phyloP scores from a whole-genome alignment of 495 filamentous ascomycete genomes.

The Aspergillus affinis region DNA sequence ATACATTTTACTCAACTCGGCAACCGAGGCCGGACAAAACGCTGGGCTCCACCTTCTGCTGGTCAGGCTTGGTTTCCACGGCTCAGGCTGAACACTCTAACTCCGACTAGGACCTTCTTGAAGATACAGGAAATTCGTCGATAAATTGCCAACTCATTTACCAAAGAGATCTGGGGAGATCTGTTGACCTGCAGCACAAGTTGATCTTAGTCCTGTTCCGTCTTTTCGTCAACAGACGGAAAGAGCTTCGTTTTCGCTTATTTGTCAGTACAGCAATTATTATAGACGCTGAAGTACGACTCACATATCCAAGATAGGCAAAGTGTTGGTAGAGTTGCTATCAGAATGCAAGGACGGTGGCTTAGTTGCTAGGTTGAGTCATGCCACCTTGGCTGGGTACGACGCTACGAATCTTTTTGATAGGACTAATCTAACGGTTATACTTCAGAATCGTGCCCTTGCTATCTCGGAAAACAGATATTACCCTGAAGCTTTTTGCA shows the following conservation, averaged over 20 bases:
- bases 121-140: neutral
- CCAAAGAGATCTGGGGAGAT: neutral
- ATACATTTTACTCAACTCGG: slow-evolving; percentile 12
- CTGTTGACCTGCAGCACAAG: neutral
- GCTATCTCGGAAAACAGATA: slow-evolving; percentile 1
- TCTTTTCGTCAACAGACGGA: slow-evolving; percentile 10
- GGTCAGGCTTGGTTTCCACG: slow-evolving; percentile 9
- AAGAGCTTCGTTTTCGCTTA: slow-evolving; percentile 8
- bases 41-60: slow-evolving; percentile 15
- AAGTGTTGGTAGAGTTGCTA: slow-evolving; percentile 16
- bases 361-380: neutral
- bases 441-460: slow-evolving; percentile 7
- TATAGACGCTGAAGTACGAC: neutral
- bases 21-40: neutral
- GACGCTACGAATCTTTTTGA: neutral
- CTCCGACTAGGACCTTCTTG: neutral
- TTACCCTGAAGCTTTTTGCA: slow-evolving; percentile 10
- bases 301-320: slow-evolving; percentile 19
- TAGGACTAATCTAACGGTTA: neutral
- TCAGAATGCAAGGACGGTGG: slow-evolving; percentile 1
- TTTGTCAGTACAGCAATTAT: slow-evolving; percentile 11
- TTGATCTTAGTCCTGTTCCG: slow-evolving; percentile 3
- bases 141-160: neutral
- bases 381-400: slow-evolving; percentile 8
- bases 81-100: neutral